phyloP scores from a whole-genome alignment of 768 basidiomycete genomes.

The Suillus fuscotomentosus region DNA sequence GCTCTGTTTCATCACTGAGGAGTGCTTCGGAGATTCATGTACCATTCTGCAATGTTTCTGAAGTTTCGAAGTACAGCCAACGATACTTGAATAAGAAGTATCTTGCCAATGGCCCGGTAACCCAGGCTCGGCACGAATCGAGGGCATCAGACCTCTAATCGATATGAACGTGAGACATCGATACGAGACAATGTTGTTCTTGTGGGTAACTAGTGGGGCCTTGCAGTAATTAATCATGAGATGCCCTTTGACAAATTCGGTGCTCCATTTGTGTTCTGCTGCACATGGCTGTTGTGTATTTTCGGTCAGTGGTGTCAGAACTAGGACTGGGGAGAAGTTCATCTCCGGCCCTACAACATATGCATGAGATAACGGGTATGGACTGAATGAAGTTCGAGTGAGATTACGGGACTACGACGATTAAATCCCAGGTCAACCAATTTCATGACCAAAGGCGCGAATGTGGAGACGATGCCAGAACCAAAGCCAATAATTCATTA shows the following conservation, averaged over 20 bases:
- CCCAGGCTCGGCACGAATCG: background rate
- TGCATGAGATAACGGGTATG: background rate
- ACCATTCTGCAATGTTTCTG: background rate
- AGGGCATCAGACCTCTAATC: background rate
- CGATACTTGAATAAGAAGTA: background rate
- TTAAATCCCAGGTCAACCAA: background rate
- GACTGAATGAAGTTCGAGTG: background rate
- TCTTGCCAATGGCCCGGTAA: background rate
- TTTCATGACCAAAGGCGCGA: background rate
- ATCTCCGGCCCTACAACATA: background rate
- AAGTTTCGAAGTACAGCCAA: background rate
- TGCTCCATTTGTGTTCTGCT: background rate
- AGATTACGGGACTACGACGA: background rate
- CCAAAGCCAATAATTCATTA: background rate
- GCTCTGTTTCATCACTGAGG: background rate
- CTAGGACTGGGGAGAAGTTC: background rate
- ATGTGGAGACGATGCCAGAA: background rate
- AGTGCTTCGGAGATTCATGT: background rate
- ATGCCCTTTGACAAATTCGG: background rate
- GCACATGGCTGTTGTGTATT: background rate
- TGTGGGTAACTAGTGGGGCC: background rate
- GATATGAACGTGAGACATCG: slow-evolving; percentile 30
- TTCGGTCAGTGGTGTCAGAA: background rate
- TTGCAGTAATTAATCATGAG: background rate
- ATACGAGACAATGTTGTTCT: slow-evolving; percentile 10